A percentile compares a stretch with the other conserved stretches of the same genome.
These are phyloP conservation scores for Epichloe typhina DNA, from an alignment of 2,329 filamentous ascomycete genomes.

Conservation along the genomic window DNA sequence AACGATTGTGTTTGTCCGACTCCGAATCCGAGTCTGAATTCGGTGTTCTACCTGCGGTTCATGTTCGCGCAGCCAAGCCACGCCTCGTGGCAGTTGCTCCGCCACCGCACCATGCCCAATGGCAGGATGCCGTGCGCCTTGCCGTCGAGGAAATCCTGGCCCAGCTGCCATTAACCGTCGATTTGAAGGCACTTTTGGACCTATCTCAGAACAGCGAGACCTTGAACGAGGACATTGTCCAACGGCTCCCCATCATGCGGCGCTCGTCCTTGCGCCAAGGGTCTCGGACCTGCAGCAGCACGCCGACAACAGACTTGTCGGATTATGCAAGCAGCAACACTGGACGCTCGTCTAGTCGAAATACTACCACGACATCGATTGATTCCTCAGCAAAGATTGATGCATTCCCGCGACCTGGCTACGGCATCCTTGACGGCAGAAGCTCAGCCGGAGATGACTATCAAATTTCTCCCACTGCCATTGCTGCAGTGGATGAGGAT, in stretches of 20 bases:
- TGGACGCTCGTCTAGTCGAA: conserved; percentile 26
- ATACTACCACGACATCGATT: conserved; percentile 32
- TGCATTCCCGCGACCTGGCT: conserved; percentile 7
- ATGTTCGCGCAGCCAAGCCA: not conserved
- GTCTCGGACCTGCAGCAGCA: conserved; percentile 24
- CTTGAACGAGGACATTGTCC: conserved; percentile 2
- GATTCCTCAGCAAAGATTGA: conserved; percentile 13
- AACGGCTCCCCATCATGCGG: conserved; percentile 3
- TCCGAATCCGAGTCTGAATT: not conserved
- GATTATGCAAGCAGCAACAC: conserved; percentile 27
- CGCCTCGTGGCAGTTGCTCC: not conserved
- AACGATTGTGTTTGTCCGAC: not conserved
- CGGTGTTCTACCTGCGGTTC: not conserved
- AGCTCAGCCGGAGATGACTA: not conserved
- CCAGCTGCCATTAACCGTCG: conserved; percentile 3
- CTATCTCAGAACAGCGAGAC: not conserved
- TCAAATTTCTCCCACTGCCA: not conserved
- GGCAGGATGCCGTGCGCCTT: conserved; percentile 3
- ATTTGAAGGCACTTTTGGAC: conserved; percentile 3
- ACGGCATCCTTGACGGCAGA: not conserved
- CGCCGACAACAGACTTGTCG: conserved; percentile 22
- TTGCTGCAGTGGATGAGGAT: conserved; percentile 1
- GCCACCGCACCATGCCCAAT: not conserved
- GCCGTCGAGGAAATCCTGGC: conserved; percentile 6
- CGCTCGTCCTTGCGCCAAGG: conserved; percentile 18